A percentile compares a stretch with the other conserved stretches of the same genome.
Evolutionary conservation across 75 land plant genomes (phyloP).

Genomic region (Cupressus sempervirens): DNA sequence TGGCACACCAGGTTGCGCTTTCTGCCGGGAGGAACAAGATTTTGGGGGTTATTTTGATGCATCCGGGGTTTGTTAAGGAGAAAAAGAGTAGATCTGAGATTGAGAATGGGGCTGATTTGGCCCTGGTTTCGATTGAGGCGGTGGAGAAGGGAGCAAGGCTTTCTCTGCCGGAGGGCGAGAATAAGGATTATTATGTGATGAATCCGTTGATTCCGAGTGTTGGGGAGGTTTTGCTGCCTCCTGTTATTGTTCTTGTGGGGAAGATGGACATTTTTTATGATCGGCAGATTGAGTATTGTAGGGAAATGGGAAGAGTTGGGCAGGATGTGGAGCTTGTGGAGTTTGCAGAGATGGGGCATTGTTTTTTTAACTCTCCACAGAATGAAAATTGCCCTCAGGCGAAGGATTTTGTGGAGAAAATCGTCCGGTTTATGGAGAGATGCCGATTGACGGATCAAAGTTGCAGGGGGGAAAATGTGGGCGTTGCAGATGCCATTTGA

Average conservation of each 20-base stretch:
- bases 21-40: neutral
- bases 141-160: neutral
- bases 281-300: constrained; percentile 8
- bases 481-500: too few relatives aligned
- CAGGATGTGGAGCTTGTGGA: constrained; percentile 14
- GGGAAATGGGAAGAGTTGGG: constrained; percentile 1
- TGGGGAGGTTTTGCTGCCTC: neutral
- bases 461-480: too few relatives aligned
- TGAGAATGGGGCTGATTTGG: neutral
- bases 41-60: constrained; percentile 1
- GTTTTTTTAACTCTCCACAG: neutral
- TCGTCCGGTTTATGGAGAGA: neutral
- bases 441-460: neutral
- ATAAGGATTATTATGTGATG: neutral
- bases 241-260: neutral
- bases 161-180: neutral
- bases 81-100: neutral
- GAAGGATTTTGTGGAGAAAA: neutral
- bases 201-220: neutral
- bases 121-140: neutral
- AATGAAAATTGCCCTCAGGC: neutral
- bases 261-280: constrained; percentile 5
- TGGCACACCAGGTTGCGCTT: constrained; percentile 41
- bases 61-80: constrained; percentile 11
- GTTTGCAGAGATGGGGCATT: constrained; percentile 8